Percentiles rank a stretch among this genome's conserved stretches.
Conservation (phyloP, 2,329 filamentous ascomycete genomes). For the Sarocladiaceae sp. region DNA sequence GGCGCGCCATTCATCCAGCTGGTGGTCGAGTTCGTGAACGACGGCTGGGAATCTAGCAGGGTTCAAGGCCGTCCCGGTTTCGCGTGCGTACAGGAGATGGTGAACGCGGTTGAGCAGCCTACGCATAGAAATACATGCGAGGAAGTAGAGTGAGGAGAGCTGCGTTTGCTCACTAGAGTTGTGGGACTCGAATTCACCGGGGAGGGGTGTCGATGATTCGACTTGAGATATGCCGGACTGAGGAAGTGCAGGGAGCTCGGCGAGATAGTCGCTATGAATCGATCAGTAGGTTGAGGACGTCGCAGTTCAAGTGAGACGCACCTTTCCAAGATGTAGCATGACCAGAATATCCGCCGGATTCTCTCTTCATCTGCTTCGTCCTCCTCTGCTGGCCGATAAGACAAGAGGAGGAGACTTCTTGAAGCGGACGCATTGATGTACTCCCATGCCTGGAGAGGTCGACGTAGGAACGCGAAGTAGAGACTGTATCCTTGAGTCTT, state of each 20-base stretch:
- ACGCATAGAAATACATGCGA: constrained; percentile 47
- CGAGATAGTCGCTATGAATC: constrained; percentile 39
- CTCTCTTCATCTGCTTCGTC: constrained; percentile 37
- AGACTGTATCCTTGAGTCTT: constrained; percentile 22
- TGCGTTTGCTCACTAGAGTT: constrained; percentile 31
- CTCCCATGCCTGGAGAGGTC: constrained; percentile 46
- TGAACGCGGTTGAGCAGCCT: constrained; percentile 41
- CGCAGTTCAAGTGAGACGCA: constrained; percentile 12
- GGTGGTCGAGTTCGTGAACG: constrained; percentile 41
- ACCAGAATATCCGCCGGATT: constrained; percentile 46
- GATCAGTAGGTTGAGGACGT: background rate
- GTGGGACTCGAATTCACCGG: constrained; percentile 41
- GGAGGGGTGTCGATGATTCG: constrained; percentile 42
- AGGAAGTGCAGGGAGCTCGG: constrained; percentile 43
- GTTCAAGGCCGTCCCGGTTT: constrained; percentile 37
- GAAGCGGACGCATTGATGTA: constrained; percentile 42
- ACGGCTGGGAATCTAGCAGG: constrained; percentile 39
- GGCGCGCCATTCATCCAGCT: constrained; percentile 42
- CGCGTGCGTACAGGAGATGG: constrained; percentile 41
- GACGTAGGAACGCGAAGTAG: constrained; percentile 43
- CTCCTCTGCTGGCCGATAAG: constrained; percentile 31
- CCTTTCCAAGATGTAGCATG: constrained; percentile 49
- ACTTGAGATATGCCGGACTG: constrained; percentile 44
- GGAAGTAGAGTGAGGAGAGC: constrained; percentile 44
- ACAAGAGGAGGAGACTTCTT: constrained; percentile 42